Base-by-base conservation (phyloP, 352 stramenopile genomes). In the Blastocystis sp. region DNA sequence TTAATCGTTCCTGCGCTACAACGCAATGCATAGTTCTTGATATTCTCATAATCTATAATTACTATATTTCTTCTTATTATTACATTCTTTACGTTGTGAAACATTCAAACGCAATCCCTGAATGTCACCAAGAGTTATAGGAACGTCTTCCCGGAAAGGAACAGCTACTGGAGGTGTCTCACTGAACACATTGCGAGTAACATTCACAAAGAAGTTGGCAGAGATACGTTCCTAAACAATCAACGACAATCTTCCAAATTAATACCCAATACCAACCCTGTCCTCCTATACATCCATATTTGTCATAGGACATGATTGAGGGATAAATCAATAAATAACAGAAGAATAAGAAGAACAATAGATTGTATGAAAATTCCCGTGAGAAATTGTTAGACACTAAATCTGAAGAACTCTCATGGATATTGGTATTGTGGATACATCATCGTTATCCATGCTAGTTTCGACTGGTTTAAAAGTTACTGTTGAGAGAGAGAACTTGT, bases 121-220 rank as follows among this genome's bases (percentile, higher is more conserved):
- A 56, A 87, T 54, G 39, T 78, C 65, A 49, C 59, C 59, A 9
- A 87, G 29, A 43, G 59, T 66, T n/a, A 87, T 75, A 29, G 77
- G 65, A 37, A 43, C 57, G 56, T 58, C 27, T 37, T 74, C 59
- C 5, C 77, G 77, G 43, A 87, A 87, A 27, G 51, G 77, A 75
- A 42, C 65, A 32, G 65, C 59, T 29, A 87, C 59, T 11, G 59
- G 59, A 52, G 59, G 65, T 5, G 77, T 87, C 19, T 87, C 77
- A 39, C 51, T 66, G 74, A 87, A 87, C 49, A 87, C 56, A 42
- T 87, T 87, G 32, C 42, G 27, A 21, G 77, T 87, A 16, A 66
- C 77, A 63, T 87, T 78, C 12, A 87, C 65, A 27, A 87, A 77
- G 19, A 87, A 87, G 27, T 87, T 87, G 59, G 59, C 65, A 14